Evolutionary conservation across 768 basidiomycete species (phyloP), one percentile per base, ranked within the genome.

Genomic region (Kwoniella dejecticola): DNA sequence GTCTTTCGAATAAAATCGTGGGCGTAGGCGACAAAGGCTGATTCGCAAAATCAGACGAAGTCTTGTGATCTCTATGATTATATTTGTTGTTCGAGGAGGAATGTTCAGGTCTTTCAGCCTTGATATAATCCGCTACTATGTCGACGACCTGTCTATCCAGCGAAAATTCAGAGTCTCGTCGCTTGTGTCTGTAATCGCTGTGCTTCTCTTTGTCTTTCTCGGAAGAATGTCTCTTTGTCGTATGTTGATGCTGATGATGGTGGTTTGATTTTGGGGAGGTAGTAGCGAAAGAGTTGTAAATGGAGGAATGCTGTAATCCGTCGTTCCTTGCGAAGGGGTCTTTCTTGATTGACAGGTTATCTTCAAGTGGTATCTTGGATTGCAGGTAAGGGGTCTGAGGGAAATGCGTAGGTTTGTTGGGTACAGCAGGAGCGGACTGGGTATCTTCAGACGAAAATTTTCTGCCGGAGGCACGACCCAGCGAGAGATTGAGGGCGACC

Each of bases 341-440:
- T 31, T 29, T 36, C 31, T 45, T 36, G 15, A 38, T 24, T 12
- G 29, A 30, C 13, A n/a, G 13, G 27, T 30, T 56, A 46, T 56
- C 54, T 19, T 48, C 56, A 23, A 57, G 8, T 8, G 53, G 36
- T 4, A 26, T 54, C 15, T 47, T 30, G 17, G 56, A 38, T 29
- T 61, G 60, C 19, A 61, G n/a, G 21, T 46, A 61, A 13, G 60
- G 60, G 15, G 60, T 61, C 19, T 52, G 50, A 30, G 60, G 60
- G 60, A 61, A 61, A 54, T 61, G 60, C 3, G 60, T 52, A n/a
- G 60, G 60, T 46, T 52, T 52, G 15, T 52, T 27, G 21, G 31
- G 19, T 44, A 48, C 38, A 31, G 26, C 30, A 11, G 46, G 56
- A 44, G 31, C 17, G 31, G 19, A 8, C 6, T 54, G 31, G 44